Percentiles rank a stretch among this genome's conserved stretches.
Conservation (phyloP, 495 filamentous ascomycete genomes). For the Bacidia rubella region DNA sequence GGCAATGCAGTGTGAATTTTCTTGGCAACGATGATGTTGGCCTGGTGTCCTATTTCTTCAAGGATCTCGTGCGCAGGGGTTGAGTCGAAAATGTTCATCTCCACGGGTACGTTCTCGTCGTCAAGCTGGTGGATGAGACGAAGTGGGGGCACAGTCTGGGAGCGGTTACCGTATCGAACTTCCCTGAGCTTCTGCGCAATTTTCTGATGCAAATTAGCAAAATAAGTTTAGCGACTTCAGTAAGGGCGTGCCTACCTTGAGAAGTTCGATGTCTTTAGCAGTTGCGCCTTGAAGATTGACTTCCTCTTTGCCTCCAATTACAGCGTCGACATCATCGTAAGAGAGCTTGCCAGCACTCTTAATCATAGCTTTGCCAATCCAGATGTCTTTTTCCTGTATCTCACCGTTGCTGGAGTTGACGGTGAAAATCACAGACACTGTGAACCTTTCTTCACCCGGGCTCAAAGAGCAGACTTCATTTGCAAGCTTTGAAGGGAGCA, state of each 20-base stretch:
- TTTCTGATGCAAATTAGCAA: conserved; percentile 28
- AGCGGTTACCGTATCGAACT: conserved; percentile 63
- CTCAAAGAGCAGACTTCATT: conserved; percentile 76
- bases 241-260: conserved; percentile 54
- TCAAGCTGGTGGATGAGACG: conserved; percentile 89
- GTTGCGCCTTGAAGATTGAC: conserved; percentile 45
- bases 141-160: conserved; percentile 65
- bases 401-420: conserved; percentile 65
- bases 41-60: conserved; percentile 85
- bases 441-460: conserved; percentile 76
- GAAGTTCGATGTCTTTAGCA: conserved; percentile 56
- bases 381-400: conserved; percentile 68
- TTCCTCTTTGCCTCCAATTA: conserved; percentile 47
- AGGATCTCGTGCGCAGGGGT: conserved; percentile 82
- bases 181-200: conserved; percentile 82
- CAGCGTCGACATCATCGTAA: conserved; percentile 71
- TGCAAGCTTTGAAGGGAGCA: conserved; percentile 76
- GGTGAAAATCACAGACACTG: conserved; percentile 83
- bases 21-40: conserved; percentile 77
- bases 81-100: conserved; percentile 89
- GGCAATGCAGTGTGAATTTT: conserved; percentile 66
- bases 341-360: conserved; percentile 77
- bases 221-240: background rate
- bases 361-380: conserved; percentile 88
- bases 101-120: conserved; percentile 93